phyloP scores from a whole-genome alignment of 2,329 filamentous ascomycete species.

The Aspergillus fischeri region DNA sequence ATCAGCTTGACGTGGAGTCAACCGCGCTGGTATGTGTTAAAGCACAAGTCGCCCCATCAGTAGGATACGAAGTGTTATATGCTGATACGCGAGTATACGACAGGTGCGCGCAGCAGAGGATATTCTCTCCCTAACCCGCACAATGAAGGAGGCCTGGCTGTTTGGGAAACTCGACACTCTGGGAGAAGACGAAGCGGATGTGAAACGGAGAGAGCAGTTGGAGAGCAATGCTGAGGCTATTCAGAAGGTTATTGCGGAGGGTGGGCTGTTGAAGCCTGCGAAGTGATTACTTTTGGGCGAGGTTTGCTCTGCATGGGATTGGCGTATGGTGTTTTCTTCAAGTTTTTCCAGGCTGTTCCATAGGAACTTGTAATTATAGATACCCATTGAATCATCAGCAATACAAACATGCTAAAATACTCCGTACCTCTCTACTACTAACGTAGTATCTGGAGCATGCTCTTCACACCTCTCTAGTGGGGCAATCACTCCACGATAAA shows the following conservation, averaged over 20 bases:
- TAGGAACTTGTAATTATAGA: not conserved
- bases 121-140: conserved; percentile 56
- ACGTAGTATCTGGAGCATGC: no score
- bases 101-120: conserved; percentile 61
- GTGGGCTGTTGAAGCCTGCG: conserved; percentile 20
- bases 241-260: conserved; percentile 39
- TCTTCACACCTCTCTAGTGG: not conserved
- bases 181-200: conserved; percentile 39
- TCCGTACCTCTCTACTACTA: no score
- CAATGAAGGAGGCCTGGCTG: conserved; percentile 64
- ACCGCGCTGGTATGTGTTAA: conserved; percentile 49
- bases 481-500: not conserved
- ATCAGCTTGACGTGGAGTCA: conserved; percentile 57
- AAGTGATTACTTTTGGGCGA: not conserved
- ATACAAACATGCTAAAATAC: no score
- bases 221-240: conserved; percentile 48
- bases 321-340: not conserved
- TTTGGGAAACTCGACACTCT: conserved; percentile 62
- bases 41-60: not conserved
- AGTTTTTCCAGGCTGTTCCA: not conserved
- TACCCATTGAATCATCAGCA: not conserved
- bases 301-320: not conserved
- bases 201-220: conserved; percentile 39
- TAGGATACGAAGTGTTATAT: no score
- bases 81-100: no score